phyloP scores from a whole-genome alignment of 148 eudicot genomes.

The Linanthus parryae region DNA sequence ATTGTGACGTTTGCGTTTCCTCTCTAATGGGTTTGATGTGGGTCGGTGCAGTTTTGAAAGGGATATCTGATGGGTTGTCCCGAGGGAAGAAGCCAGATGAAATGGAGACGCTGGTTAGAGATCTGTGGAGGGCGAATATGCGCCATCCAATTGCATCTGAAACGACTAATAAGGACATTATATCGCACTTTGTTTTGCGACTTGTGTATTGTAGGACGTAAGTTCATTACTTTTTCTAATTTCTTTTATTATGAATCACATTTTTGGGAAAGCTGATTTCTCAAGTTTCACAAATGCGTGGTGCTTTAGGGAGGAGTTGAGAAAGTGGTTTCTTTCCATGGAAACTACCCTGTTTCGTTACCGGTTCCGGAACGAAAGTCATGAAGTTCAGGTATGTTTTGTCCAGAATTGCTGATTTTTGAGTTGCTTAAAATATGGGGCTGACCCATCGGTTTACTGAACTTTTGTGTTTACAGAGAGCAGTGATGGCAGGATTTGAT shows the following conservation, averaged over 20 bases:
- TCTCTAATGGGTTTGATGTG: background rate
- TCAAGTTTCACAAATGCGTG: no score
- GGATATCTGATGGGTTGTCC: conserved; percentile 86
- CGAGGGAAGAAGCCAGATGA: conserved; percentile 77
- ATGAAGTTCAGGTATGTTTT: conserved; percentile 52
- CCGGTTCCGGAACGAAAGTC: conserved; percentile 47
- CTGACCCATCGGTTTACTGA: conserved; percentile 3
- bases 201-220: conserved; percentile 93
- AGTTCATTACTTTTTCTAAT: conserved; percentile 2
- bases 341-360: conserved; percentile 77
- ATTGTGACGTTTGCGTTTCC: background rate
- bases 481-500: conserved; percentile 57
- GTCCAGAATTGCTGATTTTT: background rate
- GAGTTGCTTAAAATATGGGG: background rate
- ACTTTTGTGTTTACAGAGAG: conserved; percentile 38
- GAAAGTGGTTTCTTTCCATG: conserved; percentile 91
- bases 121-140: conserved; percentile 68
- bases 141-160: conserved; percentile 63
- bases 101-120: conserved; percentile 56
- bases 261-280: no score
- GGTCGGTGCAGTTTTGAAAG: conserved; percentile 55
- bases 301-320: conserved; percentile 63
- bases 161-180: conserved; percentile 63
- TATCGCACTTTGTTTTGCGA: conserved; percentile 89
- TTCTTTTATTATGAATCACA: background rate